These are phyloP conservation scores for Aegilops bicornis DNA, from an alignment of 176 grass and related monocot species.

Conservation along the genomic window DNA sequence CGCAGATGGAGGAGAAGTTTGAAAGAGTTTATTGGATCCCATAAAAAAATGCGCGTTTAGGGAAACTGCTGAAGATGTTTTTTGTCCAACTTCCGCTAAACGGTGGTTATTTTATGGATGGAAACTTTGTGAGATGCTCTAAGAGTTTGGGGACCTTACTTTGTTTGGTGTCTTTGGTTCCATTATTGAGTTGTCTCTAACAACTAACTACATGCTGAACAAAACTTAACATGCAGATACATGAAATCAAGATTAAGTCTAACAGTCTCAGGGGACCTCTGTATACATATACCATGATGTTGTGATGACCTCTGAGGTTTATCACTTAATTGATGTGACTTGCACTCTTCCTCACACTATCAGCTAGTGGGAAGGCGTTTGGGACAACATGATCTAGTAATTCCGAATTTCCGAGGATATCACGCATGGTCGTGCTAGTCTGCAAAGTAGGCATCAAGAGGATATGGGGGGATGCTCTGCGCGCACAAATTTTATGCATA, in stretches of 20 bases:
- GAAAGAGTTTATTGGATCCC: too few species aligned
- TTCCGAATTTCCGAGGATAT: background rate
- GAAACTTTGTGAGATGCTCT: too few species aligned
- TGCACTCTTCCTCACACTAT: conserved; percentile 11
- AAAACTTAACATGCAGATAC: too few species aligned
- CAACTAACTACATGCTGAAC: too few species aligned
- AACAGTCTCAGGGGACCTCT: conserved; percentile 27
- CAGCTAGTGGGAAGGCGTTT: background rate
- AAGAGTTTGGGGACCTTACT: background rate
- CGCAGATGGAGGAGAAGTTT: too few species aligned
- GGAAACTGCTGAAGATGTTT: too few species aligned
- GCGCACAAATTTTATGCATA: background rate
- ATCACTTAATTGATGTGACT: conserved; percentile 25
- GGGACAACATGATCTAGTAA: background rate
- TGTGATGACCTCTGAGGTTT: conserved; percentile 29
- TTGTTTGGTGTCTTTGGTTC: conserved; percentile 18
- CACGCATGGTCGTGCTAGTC: background rate
- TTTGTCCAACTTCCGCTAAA: too few species aligned
- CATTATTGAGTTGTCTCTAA: conserved; percentile 18
- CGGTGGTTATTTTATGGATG: too few species aligned
- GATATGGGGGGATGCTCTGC: conserved; percentile 1
- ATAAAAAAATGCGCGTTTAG: too few species aligned
- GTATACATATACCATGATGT: conserved; percentile 8
- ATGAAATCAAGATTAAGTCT: too few species aligned
- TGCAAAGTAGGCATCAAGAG: conserved; percentile 20